A percentile compares a stretch with the other conserved stretches of the same genome.
Conservation (phyloP, 1,284 basidiomycete genomes). For the Cystobasidiaceae sp. region DNA sequence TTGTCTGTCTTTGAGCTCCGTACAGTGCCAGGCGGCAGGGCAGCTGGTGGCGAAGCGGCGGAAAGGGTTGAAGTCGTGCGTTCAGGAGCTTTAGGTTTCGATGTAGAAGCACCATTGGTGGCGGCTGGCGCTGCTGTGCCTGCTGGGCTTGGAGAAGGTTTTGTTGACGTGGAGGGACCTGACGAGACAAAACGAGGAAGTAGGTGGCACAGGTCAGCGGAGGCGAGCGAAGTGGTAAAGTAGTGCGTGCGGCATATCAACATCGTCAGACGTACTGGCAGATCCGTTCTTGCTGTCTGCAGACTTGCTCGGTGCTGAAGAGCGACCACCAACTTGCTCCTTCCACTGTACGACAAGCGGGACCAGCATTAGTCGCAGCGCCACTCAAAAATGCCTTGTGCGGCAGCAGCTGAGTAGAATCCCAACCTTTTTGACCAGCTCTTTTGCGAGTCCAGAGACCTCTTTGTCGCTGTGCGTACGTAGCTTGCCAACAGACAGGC, state of each 20-base stretch:
- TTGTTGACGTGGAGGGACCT: conserved; percentile 20
- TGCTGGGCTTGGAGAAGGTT: conserved; percentile 21
- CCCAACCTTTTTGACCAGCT: conserved; percentile 68
- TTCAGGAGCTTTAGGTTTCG: conserved; percentile 24
- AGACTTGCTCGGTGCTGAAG: conserved; percentile 24
- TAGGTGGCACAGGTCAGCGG: background rate
- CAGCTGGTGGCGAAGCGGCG: conserved; percentile 3
- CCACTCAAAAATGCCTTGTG: background rate
- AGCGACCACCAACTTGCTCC: conserved; percentile 47
- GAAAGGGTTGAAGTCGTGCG: conserved; percentile 1
- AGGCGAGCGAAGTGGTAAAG: background rate
- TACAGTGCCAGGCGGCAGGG: conserved; percentile 47
- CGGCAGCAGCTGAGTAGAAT: no score
- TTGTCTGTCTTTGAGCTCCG: conserved; percentile 67
- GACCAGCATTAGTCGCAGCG: background rate
- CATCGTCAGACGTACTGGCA: conserved; percentile 10
- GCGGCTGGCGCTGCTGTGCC: conserved; percentile 23
- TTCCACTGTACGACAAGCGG: conserved; percentile 58
- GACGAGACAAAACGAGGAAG: background rate
- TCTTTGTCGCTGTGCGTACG: conserved; percentile 66
- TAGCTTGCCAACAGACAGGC: conserved; percentile 86
- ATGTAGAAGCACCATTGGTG: conserved; percentile 18
- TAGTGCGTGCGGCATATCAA: background rate
- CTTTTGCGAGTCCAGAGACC: conserved; percentile 79
- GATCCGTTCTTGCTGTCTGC: conserved; percentile 41